These are phyloP conservation scores for Vaucheria bursata DNA, from an alignment of 352 stramenopile genomes.

Conservation along the genomic window DNA sequence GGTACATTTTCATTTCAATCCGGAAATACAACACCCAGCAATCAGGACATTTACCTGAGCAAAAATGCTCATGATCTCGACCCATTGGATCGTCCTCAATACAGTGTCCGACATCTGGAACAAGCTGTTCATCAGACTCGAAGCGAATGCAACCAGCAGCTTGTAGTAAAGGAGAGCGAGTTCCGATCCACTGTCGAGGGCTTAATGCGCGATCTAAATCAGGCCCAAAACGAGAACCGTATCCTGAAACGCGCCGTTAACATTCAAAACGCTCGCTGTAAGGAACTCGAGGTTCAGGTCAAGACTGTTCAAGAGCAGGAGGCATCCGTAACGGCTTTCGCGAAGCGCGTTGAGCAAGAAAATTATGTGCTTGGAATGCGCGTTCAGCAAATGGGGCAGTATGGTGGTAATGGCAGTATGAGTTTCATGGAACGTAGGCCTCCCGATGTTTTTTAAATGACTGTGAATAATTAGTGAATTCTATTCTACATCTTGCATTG, in stretches of 20 bases:
- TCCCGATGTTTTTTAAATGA: slow-evolving; percentile 39
- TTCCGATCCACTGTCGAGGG: neutral
- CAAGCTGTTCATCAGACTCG: neutral
- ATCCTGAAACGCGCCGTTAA: slow-evolving; percentile 34
- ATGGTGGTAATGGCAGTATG: slow-evolving; percentile 17
- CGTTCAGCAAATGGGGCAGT: slow-evolving; percentile 34
- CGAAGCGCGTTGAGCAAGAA: slow-evolving; percentile 40
- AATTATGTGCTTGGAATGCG: slow-evolving; percentile 42
- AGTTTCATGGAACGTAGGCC: slow-evolving; percentile 2
- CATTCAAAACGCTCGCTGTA: slow-evolving; percentile 44
- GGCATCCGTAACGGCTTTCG: slow-evolving; percentile 24
- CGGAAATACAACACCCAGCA: too few species aligned
- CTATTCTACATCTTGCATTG: too few species aligned
- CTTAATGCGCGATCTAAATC: slow-evolving; percentile 19
- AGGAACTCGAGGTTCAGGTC: slow-evolving; percentile 40
- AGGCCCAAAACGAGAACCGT: slow-evolving; percentile 30
- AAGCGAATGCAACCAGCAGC: neutral
- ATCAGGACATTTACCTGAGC: too few species aligned
- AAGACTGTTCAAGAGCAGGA: slow-evolving; percentile 24
- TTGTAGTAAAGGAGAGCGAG: neutral
- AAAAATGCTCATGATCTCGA: too few species aligned
- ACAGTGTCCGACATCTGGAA: neutral
- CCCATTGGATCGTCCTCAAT: neutral
- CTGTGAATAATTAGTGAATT: too few species aligned
- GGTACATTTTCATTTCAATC: too few species aligned